Evolutionary conservation across 768 basidiomycete species (phyloP).

Genomic region (Mycena amicta): DNA sequence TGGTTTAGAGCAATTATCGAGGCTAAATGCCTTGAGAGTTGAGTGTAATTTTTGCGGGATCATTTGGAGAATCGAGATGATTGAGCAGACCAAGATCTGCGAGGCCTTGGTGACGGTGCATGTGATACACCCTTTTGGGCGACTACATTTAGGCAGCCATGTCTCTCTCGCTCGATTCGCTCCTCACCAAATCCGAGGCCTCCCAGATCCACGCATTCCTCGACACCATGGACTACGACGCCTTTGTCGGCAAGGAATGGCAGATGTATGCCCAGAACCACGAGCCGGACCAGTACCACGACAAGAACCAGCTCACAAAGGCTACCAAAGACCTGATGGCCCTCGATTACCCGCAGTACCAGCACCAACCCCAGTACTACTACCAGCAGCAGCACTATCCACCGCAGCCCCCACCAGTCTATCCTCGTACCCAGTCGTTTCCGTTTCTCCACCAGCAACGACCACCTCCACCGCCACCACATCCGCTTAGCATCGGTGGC

Average conservation of each 20-base stretch:
- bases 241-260: constrained; percentile 14
- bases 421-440: constrained; percentile 21
- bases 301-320: constrained; percentile 68
- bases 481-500: constrained; percentile 20
- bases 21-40: no score
- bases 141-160: neutral
- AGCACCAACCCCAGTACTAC: constrained; percentile 24
- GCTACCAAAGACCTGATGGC: constrained; percentile 86
- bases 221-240: constrained; percentile 23
- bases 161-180: constrained; percentile 4
- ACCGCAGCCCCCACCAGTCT: constrained; percentile 21
- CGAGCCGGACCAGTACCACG: constrained; percentile 44
- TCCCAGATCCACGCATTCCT: constrained; percentile 18
- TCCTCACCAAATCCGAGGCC: constrained; percentile 21
- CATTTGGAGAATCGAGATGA: neutral
- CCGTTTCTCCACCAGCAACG: constrained; percentile 28
- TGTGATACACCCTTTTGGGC: neutral
- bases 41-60: no score
- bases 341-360: constrained; percentile 51
- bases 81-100: neutral
- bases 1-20: no score
- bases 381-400: constrained; percentile 21
- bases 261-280: constrained; percentile 21
- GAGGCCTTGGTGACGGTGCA: no score
- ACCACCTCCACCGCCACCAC: constrained; percentile 16